Conservation (phyloP, 1,139 yeast species). For the Geotrichum histeridarum region DNA sequence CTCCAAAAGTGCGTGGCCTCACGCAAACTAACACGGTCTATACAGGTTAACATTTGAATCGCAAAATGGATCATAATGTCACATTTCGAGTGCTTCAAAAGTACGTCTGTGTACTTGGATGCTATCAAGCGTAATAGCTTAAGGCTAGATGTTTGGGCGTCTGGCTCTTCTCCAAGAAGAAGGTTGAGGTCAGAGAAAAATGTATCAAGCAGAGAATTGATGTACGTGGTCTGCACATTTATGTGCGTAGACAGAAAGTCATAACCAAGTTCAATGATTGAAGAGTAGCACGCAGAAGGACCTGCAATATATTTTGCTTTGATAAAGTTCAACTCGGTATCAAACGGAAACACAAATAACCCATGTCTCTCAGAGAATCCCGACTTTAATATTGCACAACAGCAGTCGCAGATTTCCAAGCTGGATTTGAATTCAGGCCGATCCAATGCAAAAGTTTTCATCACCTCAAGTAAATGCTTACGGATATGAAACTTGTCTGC, state of each 20-base stretch:
- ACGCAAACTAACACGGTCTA: constrained; percentile 62
- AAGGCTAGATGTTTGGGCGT: constrained; percentile 26
- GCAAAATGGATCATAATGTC: constrained; percentile 27
- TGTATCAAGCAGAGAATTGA: constrained; percentile 22
- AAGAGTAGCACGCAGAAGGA: constrained; percentile 18
- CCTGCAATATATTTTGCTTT: constrained; percentile 34
- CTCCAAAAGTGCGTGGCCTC: constrained; percentile 37
- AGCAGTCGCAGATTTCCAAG: constrained; percentile 48
- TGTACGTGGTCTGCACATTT: constrained; percentile 14
- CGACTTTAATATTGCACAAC: constrained; percentile 52
- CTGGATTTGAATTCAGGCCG: constrained; percentile 38
- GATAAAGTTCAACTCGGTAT: constrained; percentile 44
- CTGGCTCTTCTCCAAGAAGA: constrained; percentile 25
- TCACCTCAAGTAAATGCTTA: constrained; percentile 39
- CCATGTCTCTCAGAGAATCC: constrained; percentile 31
- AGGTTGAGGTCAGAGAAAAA: constrained; percentile 22
- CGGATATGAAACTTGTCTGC: constrained; percentile 45
- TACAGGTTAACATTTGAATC: constrained; percentile 46
- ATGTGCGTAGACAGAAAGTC: constrained; percentile 1
- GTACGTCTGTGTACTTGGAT: constrained; percentile 16
- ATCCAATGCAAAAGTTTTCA: constrained; percentile 44
- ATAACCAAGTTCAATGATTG: constrained; percentile 20
- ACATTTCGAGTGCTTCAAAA: constrained; percentile 23
- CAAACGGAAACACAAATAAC: constrained; percentile 32
- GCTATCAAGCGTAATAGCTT: constrained; percentile 28